Evolutionary conservation across 306 rosid genomes (phyloP).

Genomic region (Amphicarpaea edgeworthii): DNA sequence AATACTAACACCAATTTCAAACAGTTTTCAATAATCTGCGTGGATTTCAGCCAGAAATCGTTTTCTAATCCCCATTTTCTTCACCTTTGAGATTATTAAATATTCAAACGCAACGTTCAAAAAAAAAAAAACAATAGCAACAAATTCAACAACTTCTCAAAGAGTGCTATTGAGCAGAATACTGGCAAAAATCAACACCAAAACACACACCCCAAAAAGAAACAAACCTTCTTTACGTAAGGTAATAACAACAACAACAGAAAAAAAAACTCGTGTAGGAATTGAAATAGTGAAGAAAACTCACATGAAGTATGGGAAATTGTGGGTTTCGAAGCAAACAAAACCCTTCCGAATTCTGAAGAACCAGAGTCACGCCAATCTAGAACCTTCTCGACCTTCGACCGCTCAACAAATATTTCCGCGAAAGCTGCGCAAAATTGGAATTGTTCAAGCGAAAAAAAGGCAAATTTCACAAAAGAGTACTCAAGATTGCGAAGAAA

Average conservation of each 20-base stretch:
- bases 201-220: no score
- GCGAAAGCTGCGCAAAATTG: slow-evolving; percentile 43
- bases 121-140: not conserved
- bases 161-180: no score
- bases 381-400: slow-evolving; percentile 38
- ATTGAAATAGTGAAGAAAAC: slow-evolving; percentile 40
- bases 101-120: slow-evolving; percentile 50
- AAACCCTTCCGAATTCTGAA: not conserved
- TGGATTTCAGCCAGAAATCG: slow-evolving; percentile 22
- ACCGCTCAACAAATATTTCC: slow-evolving; percentile 39
- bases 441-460: slow-evolving; percentile 34
- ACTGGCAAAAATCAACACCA: no score
- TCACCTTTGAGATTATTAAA: slow-evolving; percentile 26
- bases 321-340: slow-evolving; percentile 19
- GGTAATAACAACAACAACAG: not conserved
- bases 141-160: no score
- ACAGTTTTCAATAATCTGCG: slow-evolving; percentile 10
- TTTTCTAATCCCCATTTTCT: not conserved
- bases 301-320: slow-evolving; percentile 29
- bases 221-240: no score
- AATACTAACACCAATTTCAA: slow-evolving; percentile 6
- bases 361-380: slow-evolving; percentile 40
- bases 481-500: slow-evolving; percentile 25
- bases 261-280: slow-evolving; percentile 12
- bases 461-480: slow-evolving; percentile 29